A percentile compares a stretch with the other conserved stretches of the same genome.
Conservation (phyloP, 2,329 filamentous ascomycete species). For the Fusarium virguliforme region DNA sequence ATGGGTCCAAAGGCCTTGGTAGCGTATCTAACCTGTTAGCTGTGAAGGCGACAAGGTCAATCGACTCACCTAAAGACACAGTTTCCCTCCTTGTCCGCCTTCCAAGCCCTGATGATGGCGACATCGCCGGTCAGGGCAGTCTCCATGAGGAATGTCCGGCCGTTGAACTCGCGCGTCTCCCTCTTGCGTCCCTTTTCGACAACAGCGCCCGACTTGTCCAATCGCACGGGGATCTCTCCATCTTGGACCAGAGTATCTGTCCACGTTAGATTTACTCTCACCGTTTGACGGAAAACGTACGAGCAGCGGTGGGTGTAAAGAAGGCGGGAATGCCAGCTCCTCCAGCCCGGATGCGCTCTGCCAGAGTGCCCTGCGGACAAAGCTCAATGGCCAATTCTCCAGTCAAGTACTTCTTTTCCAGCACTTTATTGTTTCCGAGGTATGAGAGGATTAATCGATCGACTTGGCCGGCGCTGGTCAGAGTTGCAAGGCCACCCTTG, state of each 20-base stretch:
- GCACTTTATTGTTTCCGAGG: conserved; percentile 82
- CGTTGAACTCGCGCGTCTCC: conserved; percentile 81
- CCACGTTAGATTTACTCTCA: conserved; percentile 26
- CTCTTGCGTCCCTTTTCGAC: conserved; percentile 76
- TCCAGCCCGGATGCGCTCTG: conserved; percentile 80
- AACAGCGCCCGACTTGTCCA: conserved; percentile 72
- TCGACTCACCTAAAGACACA: conserved; percentile 77
- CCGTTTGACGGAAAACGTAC: conserved; percentile 58
- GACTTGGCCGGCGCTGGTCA: conserved; percentile 80
- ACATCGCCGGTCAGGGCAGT: conserved; percentile 82
- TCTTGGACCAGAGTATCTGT: conserved; percentile 76
- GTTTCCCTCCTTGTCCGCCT: conserved; percentile 83
- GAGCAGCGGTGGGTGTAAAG: conserved; percentile 82
- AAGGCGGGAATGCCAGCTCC: conserved; percentile 86
- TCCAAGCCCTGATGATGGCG: conserved; percentile 83
- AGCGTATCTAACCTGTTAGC: conserved; percentile 67
- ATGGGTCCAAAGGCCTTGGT: conserved; percentile 82
- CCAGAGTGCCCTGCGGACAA: conserved; percentile 82
- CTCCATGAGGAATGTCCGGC: conserved; percentile 83
- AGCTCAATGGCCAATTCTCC: conserved; percentile 84
- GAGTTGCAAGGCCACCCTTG: conserved; percentile 77
- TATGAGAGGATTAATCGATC: conserved; percentile 82
- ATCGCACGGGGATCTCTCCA: conserved; percentile 77
- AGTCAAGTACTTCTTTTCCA: conserved; percentile 82
- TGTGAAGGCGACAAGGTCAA: not conserved